Evolutionary conservation across 225 moss, liverwort and hornwort species (phyloP).

Genomic region (Sphagnum tenellum): DNA sequence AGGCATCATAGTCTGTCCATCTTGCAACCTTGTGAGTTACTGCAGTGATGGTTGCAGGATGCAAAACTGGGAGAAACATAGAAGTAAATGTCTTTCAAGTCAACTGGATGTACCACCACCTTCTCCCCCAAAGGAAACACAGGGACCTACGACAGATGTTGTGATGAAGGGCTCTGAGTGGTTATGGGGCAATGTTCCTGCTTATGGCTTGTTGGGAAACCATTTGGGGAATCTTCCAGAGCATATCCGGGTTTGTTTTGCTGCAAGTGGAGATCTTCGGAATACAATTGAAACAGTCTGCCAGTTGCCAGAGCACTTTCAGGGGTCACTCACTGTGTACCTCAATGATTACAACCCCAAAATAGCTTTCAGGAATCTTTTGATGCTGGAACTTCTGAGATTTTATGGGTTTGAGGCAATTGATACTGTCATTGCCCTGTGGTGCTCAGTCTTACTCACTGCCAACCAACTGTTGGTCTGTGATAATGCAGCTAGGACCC

Average conservation of each 20-base stretch:
- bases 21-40: not conserved
- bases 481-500: not conserved
- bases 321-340: not conserved
- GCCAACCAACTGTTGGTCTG: not conserved
- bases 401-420: not conserved
- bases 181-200: slow-evolving; percentile 1
- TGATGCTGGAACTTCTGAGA: slow-evolving; percentile 2
- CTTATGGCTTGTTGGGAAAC: slow-evolving; percentile 1
- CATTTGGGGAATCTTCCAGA: not conserved
- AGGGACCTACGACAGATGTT: not conserved
- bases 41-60: not conserved
- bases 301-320: not conserved
- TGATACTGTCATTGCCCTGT: not conserved
- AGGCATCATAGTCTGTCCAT: not conserved
- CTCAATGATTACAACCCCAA: slow-evolving; percentile 1
- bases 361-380: not conserved
- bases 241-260: not conserved
- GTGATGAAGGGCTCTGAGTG: not conserved
- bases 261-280: slow-evolving; percentile 2
- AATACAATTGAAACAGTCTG: slow-evolving; percentile 1
- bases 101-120: not conserved
- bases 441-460: not conserved
- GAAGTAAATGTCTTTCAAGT: not conserved
- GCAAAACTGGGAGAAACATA: not conserved
- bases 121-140: not conserved